Percentiles rank a stretch among this genome's conserved stretches.
These are phyloP conservation scores for Boletus sp. DNA, from an alignment of 768 basidiomycete genomes.

Conservation along the genomic window DNA sequence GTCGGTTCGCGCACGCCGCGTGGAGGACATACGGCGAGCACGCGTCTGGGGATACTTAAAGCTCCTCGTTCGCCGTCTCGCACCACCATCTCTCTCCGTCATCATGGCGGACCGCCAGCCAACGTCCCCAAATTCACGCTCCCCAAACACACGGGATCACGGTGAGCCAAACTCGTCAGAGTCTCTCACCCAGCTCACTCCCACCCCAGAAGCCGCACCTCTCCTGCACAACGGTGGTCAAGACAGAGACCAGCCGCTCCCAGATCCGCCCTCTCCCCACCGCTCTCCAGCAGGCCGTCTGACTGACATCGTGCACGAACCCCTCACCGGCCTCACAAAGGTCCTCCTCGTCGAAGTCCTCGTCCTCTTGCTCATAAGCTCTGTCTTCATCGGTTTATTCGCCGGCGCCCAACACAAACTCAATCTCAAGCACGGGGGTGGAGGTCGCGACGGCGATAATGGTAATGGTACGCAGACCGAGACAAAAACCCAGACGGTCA, in stretches of 20 bases:
- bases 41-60: slow-evolving; percentile 33
- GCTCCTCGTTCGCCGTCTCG: background rate
- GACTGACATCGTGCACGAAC: slow-evolving; percentile 63
- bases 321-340: slow-evolving; percentile 81
- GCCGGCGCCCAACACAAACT: slow-evolving; percentile 84
- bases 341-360: slow-evolving; percentile 74
- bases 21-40: slow-evolving; percentile 28
- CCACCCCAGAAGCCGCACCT: slow-evolving; percentile 57
- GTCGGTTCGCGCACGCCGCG: slow-evolving; percentile 13
- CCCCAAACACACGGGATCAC: slow-evolving; percentile 51
- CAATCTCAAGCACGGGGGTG: slow-evolving; percentile 43
- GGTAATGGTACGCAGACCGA: slow-evolving; percentile 36
- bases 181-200: background rate
- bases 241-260: slow-evolving; percentile 37
- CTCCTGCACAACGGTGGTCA: slow-evolving; percentile 53
- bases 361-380: slow-evolving; percentile 74
- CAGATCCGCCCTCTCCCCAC: slow-evolving; percentile 38
- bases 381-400: slow-evolving; percentile 91
- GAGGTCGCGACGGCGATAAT: slow-evolving; percentile 6
- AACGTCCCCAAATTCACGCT: slow-evolving; percentile 53
- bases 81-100: slow-evolving; percentile 24
- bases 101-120: slow-evolving; percentile 57
- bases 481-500: slow-evolving; percentile 34
- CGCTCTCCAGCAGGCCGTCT: slow-evolving; percentile 34
- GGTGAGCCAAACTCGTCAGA: slow-evolving; percentile 34